phyloP scores from a whole-genome alignment of 2,329 filamentous ascomycete genomes.

The Colletotrichum sp. region DNA sequence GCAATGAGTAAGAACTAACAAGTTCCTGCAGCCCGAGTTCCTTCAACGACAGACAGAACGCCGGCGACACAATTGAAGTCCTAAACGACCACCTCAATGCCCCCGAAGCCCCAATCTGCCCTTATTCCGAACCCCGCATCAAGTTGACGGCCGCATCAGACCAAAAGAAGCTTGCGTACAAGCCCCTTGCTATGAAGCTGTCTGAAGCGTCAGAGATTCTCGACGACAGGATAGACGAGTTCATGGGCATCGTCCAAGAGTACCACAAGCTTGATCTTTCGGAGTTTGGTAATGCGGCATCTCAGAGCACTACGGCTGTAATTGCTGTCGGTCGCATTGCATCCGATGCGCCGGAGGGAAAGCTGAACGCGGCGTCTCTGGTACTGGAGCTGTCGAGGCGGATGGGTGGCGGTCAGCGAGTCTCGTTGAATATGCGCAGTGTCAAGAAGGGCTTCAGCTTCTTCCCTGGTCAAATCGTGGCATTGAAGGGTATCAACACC shows the following conservation, averaged over 20 bases:
- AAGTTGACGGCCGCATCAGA: constrained; percentile 87
- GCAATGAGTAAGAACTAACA: background rate
- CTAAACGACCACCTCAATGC: constrained; percentile 77
- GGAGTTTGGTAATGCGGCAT: constrained; percentile 86
- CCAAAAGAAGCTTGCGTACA: constrained; percentile 88
- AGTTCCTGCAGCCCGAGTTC: constrained; percentile 53
- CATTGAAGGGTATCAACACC: constrained; percentile 84
- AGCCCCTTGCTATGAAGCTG: constrained; percentile 92
- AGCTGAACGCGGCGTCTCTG: constrained; percentile 82
- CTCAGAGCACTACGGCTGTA: constrained; percentile 83
- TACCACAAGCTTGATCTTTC: constrained; percentile 78
- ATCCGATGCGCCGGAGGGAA: constrained; percentile 85
- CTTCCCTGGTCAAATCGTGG: constrained; percentile 94
- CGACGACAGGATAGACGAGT: constrained; percentile 94
- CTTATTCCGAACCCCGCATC: constrained; percentile 77
- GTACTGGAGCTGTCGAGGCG: constrained; percentile 88
- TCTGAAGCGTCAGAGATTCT: constrained; percentile 92
- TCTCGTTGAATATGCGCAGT: constrained; percentile 77
- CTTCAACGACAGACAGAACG: constrained; percentile 78
- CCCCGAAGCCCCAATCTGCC: constrained; percentile 72
- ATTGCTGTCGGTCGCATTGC: constrained; percentile 92
- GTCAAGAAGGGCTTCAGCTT: constrained; percentile 72
- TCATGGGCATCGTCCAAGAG: constrained; percentile 74
- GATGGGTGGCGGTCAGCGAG: constrained; percentile 80
- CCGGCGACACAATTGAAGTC: constrained; percentile 82